phyloP scores from a whole-genome alignment of 2,329 filamentous ascomycete species.

The Elsinoe batatas region DNA sequence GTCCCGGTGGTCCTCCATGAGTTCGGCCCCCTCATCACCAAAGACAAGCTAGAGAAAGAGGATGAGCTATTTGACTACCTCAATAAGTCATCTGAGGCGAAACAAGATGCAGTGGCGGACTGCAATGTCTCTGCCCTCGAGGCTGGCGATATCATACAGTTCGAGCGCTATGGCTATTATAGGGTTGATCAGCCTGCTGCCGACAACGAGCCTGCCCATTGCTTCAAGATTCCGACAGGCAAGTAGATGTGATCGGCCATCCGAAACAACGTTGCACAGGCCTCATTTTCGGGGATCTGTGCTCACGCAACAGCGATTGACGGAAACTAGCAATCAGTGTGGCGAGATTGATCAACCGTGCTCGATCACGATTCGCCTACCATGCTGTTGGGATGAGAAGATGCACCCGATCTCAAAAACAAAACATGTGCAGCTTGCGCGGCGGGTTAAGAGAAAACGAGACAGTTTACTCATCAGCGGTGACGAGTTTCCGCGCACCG shows the following conservation, averaged over 20 bases:
- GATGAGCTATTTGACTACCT: slow-evolving; percentile 71
- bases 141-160: neutral
- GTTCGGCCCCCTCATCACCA: slow-evolving; percentile 66
- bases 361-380: too few relatives aligned
- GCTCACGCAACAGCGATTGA: too few relatives aligned
- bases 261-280: too few relatives aligned
- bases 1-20: slow-evolving; percentile 74
- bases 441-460: too few relatives aligned
- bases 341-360: too few relatives aligned
- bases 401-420: too few relatives aligned
- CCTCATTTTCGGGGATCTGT: too few relatives aligned
- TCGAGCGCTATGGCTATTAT: slow-evolving; percentile 5
- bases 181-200: neutral
- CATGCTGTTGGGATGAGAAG: too few relatives aligned
- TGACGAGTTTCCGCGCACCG: neutral
- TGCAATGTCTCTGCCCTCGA: too few relatives aligned
- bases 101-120: neutral
- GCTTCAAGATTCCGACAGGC: slow-evolving; percentile 4
- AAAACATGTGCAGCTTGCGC: too few relatives aligned
- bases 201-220: neutral
- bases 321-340: too few relatives aligned
- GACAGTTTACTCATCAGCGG: neutral
- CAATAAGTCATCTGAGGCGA: neutral
- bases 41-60: slow-evolving; percentile 85
- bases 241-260: too few relatives aligned